Conservation (phyloP, 768 basidiomycete genomes). For the Auricularia sp. region DNA sequence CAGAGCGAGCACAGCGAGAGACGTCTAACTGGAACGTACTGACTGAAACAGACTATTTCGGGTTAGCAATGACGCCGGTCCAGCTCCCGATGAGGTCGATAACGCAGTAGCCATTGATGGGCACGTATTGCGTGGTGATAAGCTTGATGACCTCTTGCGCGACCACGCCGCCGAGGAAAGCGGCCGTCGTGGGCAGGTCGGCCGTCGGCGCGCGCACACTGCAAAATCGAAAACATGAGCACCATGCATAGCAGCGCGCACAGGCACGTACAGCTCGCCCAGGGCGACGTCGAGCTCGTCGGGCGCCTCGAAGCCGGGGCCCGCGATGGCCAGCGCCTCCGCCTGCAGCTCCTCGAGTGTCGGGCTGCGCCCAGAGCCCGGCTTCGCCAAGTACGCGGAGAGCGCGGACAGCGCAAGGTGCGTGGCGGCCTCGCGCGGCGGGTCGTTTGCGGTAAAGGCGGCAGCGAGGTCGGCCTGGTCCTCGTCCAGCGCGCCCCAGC, state of each 20-base stretch:
- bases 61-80: conserved; percentile 38
- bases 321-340: conserved; percentile 41
- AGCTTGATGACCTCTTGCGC: conserved; percentile 97
- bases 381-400: conserved; percentile 18
- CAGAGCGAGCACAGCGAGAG: no score
- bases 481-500: conserved; percentile 46
- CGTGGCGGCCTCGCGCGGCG: conserved; percentile 49
- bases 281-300: conserved; percentile 44
- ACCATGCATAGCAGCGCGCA: no score
- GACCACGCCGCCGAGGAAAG: conserved; percentile 85
- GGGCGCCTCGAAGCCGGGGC: conserved; percentile 30
- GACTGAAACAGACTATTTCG: no score
- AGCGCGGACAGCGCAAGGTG: conserved; percentile 70
- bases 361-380: conserved; percentile 19
- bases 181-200: conserved; percentile 88
- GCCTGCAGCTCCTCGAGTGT: conserved; percentile 42
- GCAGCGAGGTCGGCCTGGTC: conserved; percentile 38
- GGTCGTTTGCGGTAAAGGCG: conserved; percentile 20
- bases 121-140: conserved; percentile 91
- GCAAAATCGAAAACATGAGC: not conserved
- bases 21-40: no score
- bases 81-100: conserved; percentile 76
- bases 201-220: conserved; percentile 73
- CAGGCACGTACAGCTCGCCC: conserved; percentile 63
- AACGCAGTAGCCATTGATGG: conserved; percentile 74